Percentiles rank a stretch among this genome's conserved stretches.
Evolutionary conservation across 1,284 basidiomycete species (phyloP).

Genomic region (Cryptococcus hybrid): DNA sequence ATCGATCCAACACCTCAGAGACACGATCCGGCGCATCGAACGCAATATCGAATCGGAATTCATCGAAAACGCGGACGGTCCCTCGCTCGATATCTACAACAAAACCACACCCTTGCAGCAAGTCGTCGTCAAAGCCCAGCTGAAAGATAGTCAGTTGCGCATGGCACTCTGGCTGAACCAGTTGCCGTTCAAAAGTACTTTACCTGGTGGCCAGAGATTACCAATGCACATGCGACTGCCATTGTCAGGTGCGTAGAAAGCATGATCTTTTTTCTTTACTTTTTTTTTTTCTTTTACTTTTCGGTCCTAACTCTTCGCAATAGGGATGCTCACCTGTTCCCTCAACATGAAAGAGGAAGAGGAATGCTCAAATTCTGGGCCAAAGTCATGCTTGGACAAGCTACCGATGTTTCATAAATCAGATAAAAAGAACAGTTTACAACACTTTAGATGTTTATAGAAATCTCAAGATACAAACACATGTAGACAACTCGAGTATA

Average conservation of each 20-base stretch:
- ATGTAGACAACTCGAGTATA: no score
- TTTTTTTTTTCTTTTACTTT: neutral
- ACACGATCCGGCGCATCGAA: slow-evolving; percentile 35
- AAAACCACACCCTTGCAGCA: slow-evolving; percentile 2
- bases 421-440: no score
- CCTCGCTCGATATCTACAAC: slow-evolving; percentile 1
- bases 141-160: slow-evolving; percentile 34
- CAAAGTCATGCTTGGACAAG: slow-evolving; percentile 7
- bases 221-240: slow-evolving; percentile 43
- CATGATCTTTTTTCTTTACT: neutral
- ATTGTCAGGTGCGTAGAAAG: slow-evolving; percentile 36
- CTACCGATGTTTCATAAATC: neutral
- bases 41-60: slow-evolving; percentile 35
- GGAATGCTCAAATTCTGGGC: slow-evolving; percentile 43
- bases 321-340: slow-evolving; percentile 34
- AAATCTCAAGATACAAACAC: neutral
- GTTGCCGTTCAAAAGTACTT: slow-evolving; percentile 33
- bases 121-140: slow-evolving; percentile 19
- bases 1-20: slow-evolving; percentile 30
- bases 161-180: slow-evolving; percentile 41
- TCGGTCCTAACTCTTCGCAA: no score
- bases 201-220: slow-evolving; percentile 42
- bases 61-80: slow-evolving; percentile 24
- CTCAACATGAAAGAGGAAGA: slow-evolving; percentile 38
- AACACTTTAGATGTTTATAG: no score